Percentiles rank a stretch among this genome's conserved stretches.
These are phyloP conservation scores for Coniferiporia weirii DNA, from an alignment of 1,284 basidiomycete species.

Conservation along the genomic window DNA sequence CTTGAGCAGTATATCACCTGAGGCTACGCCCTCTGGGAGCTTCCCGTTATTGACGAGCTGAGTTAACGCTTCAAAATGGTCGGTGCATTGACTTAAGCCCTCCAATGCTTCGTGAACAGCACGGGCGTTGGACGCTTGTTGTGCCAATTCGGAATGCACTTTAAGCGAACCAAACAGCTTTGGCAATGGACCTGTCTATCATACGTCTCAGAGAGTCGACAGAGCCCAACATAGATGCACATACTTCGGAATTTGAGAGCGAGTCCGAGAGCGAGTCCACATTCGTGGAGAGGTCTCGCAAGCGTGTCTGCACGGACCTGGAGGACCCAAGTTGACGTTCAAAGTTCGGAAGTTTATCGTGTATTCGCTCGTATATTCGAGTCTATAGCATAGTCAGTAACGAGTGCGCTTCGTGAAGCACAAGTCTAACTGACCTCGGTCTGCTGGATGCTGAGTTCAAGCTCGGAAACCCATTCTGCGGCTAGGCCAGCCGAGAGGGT, in stretches of 20 bases:
- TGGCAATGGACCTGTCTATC: slow-evolving; percentile 62
- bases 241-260: slow-evolving; percentile 56
- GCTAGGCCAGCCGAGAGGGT: slow-evolving; percentile 55
- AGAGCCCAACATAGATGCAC: slow-evolving; percentile 15
- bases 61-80: slow-evolving; percentile 38
- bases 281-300: slow-evolving; percentile 45
- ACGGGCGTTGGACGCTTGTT: slow-evolving; percentile 51
- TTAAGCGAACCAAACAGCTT: slow-evolving; percentile 46
- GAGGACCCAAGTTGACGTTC: slow-evolving; percentile 58
- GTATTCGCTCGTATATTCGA: slow-evolving; percentile 63
- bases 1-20: slow-evolving; percentile 36
- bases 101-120: slow-evolving; percentile 44
- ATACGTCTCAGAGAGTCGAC: slow-evolving; percentile 14
- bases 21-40: slow-evolving; percentile 53
- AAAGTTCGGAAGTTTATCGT: slow-evolving; percentile 55
- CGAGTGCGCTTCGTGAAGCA: slow-evolving; percentile 1
- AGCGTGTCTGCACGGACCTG: slow-evolving; percentile 55
- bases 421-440: slow-evolving; percentile 51
- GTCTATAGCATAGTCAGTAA: slow-evolving; percentile 34
- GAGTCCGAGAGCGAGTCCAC: slow-evolving; percentile 46
- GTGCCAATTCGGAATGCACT: slow-evolving; percentile 54
- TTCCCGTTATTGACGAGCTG: slow-evolving; percentile 47
- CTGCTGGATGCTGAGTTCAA: slow-evolving; percentile 58
- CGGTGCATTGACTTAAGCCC: slow-evolving; percentile 47
- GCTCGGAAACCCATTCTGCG: slow-evolving; percentile 62